Percentiles rank a stretch among this genome's conserved stretches.
Evolutionary conservation across 106 monocot species (phyloP).

Genomic region (Dioscorea zingiberensis): DNA sequence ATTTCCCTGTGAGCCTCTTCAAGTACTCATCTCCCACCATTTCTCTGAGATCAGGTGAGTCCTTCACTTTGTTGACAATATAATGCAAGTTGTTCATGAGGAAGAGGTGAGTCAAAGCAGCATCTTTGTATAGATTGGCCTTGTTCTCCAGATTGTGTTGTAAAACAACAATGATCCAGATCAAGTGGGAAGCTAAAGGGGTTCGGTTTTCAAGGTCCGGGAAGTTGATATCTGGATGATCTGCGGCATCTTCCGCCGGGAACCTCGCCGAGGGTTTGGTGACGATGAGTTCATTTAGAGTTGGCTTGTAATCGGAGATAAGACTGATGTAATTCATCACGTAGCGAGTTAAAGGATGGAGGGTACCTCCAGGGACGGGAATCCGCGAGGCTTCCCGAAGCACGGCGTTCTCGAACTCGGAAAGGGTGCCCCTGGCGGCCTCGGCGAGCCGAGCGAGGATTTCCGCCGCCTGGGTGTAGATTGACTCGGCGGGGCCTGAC

Average conservation of each 20-base stretch:
- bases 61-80: slow-evolving; percentile 82
- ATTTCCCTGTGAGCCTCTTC: slow-evolving; percentile 52
- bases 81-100: slow-evolving; percentile 95
- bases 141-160: slow-evolving; percentile 68
- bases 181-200: slow-evolving; percentile 51
- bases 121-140: slow-evolving; percentile 57
- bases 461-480: slow-evolving; percentile 53
- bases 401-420: slow-evolving; percentile 91
- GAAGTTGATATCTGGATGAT: slow-evolving; percentile 28
- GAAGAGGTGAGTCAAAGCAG: slow-evolving; percentile 61
- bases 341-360: slow-evolving; percentile 88
- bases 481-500: slow-evolving; percentile 35
- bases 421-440: slow-evolving; percentile 75
- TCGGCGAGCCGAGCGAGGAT: slow-evolving; percentile 66
- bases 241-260: slow-evolving; percentile 6
- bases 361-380: slow-evolving; percentile 80
- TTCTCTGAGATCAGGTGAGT: slow-evolving; percentile 52
- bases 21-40: slow-evolving; percentile 71
- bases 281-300: slow-evolving; percentile 56
- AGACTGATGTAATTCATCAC: slow-evolving; percentile 93
- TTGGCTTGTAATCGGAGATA: slow-evolving; percentile 74
- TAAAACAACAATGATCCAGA: slow-evolving; percentile 76
- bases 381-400: slow-evolving; percentile 48
- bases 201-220: slow-evolving; percentile 44
- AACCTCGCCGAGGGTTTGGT: slow-evolving; percentile 33